Conservation (phyloP, 352 stramenopile genomes). For the Phytophthora pisi region DNA sequence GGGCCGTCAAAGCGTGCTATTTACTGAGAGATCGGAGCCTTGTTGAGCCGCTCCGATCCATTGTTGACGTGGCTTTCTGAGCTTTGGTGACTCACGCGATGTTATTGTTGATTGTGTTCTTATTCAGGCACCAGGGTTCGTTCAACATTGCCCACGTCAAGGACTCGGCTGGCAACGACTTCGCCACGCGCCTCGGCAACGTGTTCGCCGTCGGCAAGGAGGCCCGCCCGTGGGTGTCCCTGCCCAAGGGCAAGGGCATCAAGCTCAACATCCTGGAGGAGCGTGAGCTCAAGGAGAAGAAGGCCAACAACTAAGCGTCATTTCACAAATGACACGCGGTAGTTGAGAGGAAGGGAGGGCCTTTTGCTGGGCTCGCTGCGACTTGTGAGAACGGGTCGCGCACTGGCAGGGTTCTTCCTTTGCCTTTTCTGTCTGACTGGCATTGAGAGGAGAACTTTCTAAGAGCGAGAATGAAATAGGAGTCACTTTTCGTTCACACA, state of each 20-base stretch:
- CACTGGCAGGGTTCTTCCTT: slow-evolving; percentile 8
- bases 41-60: not conserved
- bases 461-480: slow-evolving; percentile 41
- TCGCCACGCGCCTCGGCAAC: slow-evolving; percentile 97
- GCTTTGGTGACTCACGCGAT: slow-evolving; percentile 23
- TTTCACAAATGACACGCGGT: slow-evolving; percentile 6
- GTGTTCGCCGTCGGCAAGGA: slow-evolving; percentile 98
- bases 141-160: slow-evolving; percentile 99
- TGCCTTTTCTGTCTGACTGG: slow-evolving; percentile 16
- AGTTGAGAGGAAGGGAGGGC: slow-evolving; percentile 11
- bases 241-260: slow-evolving; percentile 99
- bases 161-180: slow-evolving; percentile 97
- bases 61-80: slow-evolving; percentile 9
- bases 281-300: slow-evolving; percentile 80
- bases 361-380: slow-evolving; percentile 24
- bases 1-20: slow-evolving; percentile 2
- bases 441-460: slow-evolving; percentile 43
- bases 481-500: slow-evolving; percentile 34
- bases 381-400: slow-evolving; percentile 17
- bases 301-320: slow-evolving; percentile 65
- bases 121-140: slow-evolving; percentile 95
- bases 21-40: slow-evolving; percentile 8
- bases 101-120: slow-evolving; percentile 27
- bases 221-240: slow-evolving; percentile 92
- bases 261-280: slow-evolving; percentile 99